A percentile compares a stretch with the other conserved stretches of the same genome.
Conservation (phyloP, 768 basidiomycete species). For the Paxillus ammoniavirescens region DNA sequence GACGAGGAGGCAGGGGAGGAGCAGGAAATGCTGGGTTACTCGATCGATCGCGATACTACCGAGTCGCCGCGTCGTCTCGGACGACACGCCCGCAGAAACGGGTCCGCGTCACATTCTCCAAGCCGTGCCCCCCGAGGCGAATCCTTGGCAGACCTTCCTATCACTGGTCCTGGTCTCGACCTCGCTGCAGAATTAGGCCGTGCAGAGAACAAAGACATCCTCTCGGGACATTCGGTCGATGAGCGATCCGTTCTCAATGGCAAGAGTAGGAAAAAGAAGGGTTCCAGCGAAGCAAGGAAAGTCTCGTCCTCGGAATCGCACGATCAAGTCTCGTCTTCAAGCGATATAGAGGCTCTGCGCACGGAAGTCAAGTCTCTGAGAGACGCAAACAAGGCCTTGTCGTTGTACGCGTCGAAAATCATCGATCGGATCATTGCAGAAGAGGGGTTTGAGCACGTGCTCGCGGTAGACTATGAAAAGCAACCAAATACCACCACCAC, state of each 20-base stretch:
- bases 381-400: conserved; percentile 94
- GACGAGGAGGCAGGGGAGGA: conserved; percentile 49
- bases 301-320: conserved; percentile 37
- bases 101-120: conserved; percentile 51
- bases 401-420: conserved; percentile 95
- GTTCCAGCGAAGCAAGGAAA: conserved; percentile 30
- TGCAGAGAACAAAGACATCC: conserved; percentile 84
- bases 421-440: conserved; percentile 95
- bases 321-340: conserved; percentile 43
- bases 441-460: conserved; percentile 95
- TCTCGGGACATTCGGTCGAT: conserved; percentile 54
- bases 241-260: conserved; percentile 44
- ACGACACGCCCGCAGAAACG: conserved; percentile 51
- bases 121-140: conserved; percentile 56
- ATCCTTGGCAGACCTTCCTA: conserved; percentile 81
- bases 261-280: conserved; percentile 47
- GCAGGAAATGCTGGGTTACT: conserved; percentile 39
- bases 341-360: conserved; percentile 72
- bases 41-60: conserved; percentile 37
- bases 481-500: conserved; percentile 45
- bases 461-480: conserved; percentile 88
- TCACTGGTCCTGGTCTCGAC: conserved; percentile 86
- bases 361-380: conserved; percentile 89
- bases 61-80: conserved; percentile 41
- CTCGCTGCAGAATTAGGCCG: conserved; percentile 90